These are phyloP conservation scores for Flaveria brownii DNA, from an alignment of 129 eudicot genomes.

Conservation along the genomic window DNA sequence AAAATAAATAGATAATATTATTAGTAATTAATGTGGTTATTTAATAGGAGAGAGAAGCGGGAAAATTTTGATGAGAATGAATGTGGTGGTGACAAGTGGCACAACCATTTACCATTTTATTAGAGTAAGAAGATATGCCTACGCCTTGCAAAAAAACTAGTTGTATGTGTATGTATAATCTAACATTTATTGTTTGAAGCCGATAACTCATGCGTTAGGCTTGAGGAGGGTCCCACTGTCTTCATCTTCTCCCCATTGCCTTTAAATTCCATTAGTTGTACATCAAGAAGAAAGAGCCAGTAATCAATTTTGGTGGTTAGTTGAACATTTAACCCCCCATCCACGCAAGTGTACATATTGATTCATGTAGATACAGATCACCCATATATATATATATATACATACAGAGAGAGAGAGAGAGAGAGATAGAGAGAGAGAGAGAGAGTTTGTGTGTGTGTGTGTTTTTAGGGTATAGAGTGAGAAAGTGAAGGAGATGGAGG, in stretches of 20 bases:
- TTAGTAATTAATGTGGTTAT: too few species aligned
- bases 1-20: too few species aligned
- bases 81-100: too few species aligned
- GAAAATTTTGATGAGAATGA: too few species aligned
- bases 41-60: too few species aligned
- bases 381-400: not conserved
- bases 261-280: not conserved
- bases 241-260: conserved; percentile 19
- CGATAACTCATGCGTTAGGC: conserved; percentile 13
- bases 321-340: not conserved
- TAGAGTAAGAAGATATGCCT: too few species aligned
- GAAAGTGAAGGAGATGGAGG: conserved; percentile 29
- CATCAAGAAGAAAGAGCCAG: not conserved
- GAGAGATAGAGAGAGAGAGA: too few species aligned
- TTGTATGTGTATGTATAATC: not conserved
- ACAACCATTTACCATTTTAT: too few species aligned
- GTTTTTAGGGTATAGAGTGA: conserved; percentile 1
- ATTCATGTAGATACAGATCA: conserved; percentile 10
- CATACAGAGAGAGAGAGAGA: too few species aligned
- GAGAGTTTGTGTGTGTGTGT: too few species aligned
- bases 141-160: not conserved
- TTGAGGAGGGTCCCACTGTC: not conserved
- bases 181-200: conserved; percentile 15
- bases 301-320: conserved; percentile 26
- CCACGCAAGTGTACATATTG: not conserved